Conservation (phyloP, 768 basidiomycete genomes). For the Leccinum broughii region DNA sequence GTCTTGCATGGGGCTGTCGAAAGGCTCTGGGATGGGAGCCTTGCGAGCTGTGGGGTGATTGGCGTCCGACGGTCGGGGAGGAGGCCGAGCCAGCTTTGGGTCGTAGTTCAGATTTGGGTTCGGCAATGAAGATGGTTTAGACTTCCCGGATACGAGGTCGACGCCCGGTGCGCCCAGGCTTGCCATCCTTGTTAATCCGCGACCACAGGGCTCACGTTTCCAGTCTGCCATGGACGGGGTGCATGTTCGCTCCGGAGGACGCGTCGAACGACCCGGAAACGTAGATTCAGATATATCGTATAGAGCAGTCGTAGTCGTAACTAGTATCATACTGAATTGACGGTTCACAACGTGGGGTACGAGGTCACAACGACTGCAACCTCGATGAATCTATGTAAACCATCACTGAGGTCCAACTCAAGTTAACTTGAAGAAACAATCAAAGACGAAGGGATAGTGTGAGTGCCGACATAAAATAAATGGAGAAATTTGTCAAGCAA, state of each 20-base stretch:
- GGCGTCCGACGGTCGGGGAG: not conserved
- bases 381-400: no score
- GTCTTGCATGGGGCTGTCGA: conserved; percentile 17
- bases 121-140: conserved; percentile 13
- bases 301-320: no score
- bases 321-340: no score
- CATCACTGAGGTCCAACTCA: no score
- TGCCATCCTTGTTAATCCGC: conserved; percentile 6
- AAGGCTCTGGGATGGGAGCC: not conserved
- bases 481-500: no score
- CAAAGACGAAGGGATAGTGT: no score
- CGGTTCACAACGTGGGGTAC: no score
- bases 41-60: not conserved
- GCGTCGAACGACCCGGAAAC: not conserved
- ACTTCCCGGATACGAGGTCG: conserved; percentile 14
- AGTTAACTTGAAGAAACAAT: no score
- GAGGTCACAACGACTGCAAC: no score
- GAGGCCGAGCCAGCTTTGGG: conserved; percentile 1
- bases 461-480: no score
- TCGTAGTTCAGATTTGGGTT: conserved; percentile 12
- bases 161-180: conserved; percentile 3
- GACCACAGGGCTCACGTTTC: conserved; percentile 4
- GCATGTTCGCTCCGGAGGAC: not conserved
- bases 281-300: no score
- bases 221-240: not conserved